Percentiles rank a stretch among this genome's conserved stretches.
Conservation (phyloP, 2,329 filamentous ascomycete species). For the Pseudomassariella vexata region DNA sequence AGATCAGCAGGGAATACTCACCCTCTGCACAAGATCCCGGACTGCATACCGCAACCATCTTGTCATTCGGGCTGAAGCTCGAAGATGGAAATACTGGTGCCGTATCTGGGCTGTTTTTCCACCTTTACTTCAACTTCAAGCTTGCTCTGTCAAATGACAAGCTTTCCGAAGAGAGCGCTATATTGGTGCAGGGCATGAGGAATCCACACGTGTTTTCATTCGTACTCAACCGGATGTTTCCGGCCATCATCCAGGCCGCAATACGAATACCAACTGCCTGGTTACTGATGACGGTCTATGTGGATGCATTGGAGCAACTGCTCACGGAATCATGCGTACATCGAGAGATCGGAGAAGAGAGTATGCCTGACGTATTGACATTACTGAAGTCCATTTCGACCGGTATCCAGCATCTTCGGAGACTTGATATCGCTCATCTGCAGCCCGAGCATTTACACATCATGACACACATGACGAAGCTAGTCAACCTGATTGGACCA, state of each 20-base stretch:
- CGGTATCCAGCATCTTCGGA: constrained; percentile 19
- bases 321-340: constrained; percentile 29
- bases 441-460: constrained; percentile 16
- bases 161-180: constrained; percentile 37
- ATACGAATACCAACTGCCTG: constrained; percentile 31
- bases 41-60: constrained; percentile 48
- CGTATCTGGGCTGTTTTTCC: constrained; percentile 47
- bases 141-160: constrained; percentile 43
- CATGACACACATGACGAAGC: constrained; percentile 14
- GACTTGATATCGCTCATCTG: constrained; percentile 11
- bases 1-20: constrained; percentile 49
- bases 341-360: constrained; percentile 28
- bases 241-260: constrained; percentile 40
- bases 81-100: constrained; percentile 44
- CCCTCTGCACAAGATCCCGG: constrained; percentile 50
- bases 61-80: constrained; percentile 50
- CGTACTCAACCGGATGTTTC: constrained; percentile 46
- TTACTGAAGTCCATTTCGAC: constrained; percentile 25
- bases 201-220: constrained; percentile 39
- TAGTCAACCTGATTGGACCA: constrained; percentile 22
- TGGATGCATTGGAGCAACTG: constrained; percentile 32
- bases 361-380: constrained; percentile 24
- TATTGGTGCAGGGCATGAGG: constrained; percentile 44
- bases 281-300: constrained; percentile 45
- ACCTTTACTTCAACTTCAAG: constrained; percentile 53